Conservation (phyloP, 2,329 filamentous ascomycete species). For the Arthrobotrys iridis region DNA sequence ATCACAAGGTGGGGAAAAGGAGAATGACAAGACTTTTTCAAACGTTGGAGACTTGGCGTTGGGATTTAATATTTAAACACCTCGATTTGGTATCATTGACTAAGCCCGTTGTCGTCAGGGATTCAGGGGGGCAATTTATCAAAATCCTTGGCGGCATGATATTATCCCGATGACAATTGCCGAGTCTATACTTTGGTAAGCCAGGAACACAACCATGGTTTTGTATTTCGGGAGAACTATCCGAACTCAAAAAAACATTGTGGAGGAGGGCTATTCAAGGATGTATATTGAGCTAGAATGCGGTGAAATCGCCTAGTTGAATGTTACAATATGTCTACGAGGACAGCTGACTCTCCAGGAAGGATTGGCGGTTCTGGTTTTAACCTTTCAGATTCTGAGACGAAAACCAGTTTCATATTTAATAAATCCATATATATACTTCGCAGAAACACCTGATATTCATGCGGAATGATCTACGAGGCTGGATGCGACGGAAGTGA, state of each 20-base stretch:
- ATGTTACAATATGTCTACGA: too few relatives aligned
- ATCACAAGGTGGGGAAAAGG: background rate
- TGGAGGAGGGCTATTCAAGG: background rate
- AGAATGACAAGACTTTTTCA: background rate
- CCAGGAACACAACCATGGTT: constrained; percentile 12
- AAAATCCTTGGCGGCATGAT: background rate
- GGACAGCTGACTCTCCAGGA: too few relatives aligned
- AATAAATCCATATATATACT: too few relatives aligned
- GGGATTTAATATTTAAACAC: background rate
- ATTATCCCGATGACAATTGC: constrained; percentile 6
- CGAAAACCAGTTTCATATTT: too few relatives aligned
- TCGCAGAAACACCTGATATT: too few relatives aligned
- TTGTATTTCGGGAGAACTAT: background rate
- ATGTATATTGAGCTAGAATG: too few relatives aligned
- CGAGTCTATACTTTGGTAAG: constrained; percentile 10
- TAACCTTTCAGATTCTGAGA: too few relatives aligned
- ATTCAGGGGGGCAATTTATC: background rate
- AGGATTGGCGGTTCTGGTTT: too few relatives aligned
- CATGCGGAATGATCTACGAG: too few relatives aligned
- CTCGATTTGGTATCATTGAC: background rate
- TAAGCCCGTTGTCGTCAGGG: constrained; percentile 5
- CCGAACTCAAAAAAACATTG: background rate
- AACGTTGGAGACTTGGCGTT: background rate
- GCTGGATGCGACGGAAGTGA: too few relatives aligned
- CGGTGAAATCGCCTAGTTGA: too few relatives aligned